Evolutionary conservation across 164 flowering plant species (phyloP).

Genomic region (Houttuynia cordata): DNA sequence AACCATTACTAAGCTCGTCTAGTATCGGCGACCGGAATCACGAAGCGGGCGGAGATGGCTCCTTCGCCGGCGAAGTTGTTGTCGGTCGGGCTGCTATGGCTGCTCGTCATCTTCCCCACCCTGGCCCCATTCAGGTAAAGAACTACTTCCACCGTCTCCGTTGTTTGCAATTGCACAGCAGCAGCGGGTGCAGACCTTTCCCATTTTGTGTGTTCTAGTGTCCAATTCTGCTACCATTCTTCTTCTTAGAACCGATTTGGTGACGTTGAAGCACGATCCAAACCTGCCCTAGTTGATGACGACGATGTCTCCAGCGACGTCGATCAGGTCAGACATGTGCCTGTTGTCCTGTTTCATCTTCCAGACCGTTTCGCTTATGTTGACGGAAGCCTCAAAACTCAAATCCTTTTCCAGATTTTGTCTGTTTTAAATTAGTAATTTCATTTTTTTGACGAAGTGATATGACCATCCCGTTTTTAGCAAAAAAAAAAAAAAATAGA

Average conservation of each 20-base stretch:
- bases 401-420: too few relatives aligned
- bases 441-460: too few relatives aligned
- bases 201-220: not conserved
- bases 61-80: not conserved
- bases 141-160: not conserved
- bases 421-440: too few relatives aligned
- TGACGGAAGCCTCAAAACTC: not conserved
- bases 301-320: not conserved
- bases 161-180: too few relatives aligned
- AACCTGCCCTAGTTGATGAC: not conserved
- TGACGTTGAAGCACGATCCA: not conserved
- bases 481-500: too few relatives aligned
- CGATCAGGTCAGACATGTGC: not conserved
- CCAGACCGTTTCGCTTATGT: too few relatives aligned
- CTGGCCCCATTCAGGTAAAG: not conserved
- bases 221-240: not conserved
- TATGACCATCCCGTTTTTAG: too few relatives aligned
- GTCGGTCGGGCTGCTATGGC: not conserved
- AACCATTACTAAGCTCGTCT: too few relatives aligned
- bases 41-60: not conserved
- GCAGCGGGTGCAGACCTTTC: not conserved
- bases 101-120: not conserved
- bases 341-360: too few relatives aligned
- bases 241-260: conserved; percentile 3
- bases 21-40: too few relatives aligned